Percentiles rank a stretch among this genome's conserved stretches.
These are phyloP conservation scores for Cladosporium sp. DNA, from an alignment of 2,329 filamentous ascomycete species.

Conservation along the genomic window DNA sequence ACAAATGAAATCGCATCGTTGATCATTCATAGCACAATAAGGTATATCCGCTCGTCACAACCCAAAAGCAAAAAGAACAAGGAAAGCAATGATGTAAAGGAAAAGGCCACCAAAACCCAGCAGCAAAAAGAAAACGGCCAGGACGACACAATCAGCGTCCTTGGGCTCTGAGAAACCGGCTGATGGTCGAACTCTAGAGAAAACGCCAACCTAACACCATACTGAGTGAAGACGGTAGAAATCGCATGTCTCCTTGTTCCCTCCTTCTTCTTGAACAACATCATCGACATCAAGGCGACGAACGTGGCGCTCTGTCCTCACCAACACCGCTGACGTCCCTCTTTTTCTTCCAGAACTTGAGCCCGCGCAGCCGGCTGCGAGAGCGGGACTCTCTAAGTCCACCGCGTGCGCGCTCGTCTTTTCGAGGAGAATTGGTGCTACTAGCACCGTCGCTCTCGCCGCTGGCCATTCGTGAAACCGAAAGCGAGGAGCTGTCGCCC, in stretches of 20 bases:
- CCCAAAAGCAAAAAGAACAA: neutral
- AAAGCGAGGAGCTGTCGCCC: neutral
- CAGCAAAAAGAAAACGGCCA: neutral
- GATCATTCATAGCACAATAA: conserved; percentile 14
- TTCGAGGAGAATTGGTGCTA: conserved; percentile 5
- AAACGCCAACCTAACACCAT: conserved; percentile 6
- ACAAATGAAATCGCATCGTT: conserved; percentile 8
- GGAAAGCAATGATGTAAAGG: neutral
- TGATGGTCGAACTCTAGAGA: neutral
- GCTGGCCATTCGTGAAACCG: conserved; percentile 1
- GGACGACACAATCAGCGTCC: too few species aligned
- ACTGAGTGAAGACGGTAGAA: neutral
- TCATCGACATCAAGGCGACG: conserved; percentile 1
- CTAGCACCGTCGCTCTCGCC: conserved; percentile 4
- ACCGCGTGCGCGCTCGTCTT: conserved; percentile 5
- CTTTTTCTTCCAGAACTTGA: conserved; percentile 35
- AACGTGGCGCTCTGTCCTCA: conserved; percentile 1
- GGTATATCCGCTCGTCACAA: conserved; percentile 14
- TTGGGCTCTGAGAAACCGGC: neutral
- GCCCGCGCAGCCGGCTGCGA: conserved; percentile 30
- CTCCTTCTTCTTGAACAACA: too few species aligned
- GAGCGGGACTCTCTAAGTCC: conserved; percentile 28
- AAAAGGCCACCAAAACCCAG: conserved; percentile 1
- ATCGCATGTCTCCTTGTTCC: neutral
- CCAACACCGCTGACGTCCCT: conserved; percentile 16